phyloP scores from a whole-genome alignment of 2,329 filamentous ascomycete genomes.

The Domatiomyces catenatus region DNA sequence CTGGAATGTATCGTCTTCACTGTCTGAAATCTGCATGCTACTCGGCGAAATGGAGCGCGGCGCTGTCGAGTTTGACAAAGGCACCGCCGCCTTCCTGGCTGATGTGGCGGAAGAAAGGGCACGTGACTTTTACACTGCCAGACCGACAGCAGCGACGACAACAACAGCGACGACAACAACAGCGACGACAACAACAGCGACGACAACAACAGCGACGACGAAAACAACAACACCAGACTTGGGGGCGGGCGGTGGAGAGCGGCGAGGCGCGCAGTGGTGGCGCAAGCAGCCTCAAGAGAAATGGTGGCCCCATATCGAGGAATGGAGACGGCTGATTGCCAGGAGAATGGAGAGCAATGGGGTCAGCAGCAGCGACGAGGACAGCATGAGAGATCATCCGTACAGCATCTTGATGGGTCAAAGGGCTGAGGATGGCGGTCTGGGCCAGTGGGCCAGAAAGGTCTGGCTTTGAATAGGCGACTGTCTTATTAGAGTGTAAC shows the following conservation, averaged over 20 bases:
- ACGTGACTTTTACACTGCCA: slow-evolving; percentile 1
- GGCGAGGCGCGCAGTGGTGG: slow-evolving; percentile 9
- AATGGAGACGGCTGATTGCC: slow-evolving; percentile 7
- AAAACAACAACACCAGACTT: not conserved
- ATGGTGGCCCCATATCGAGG: slow-evolving; percentile 9
- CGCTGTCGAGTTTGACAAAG: slow-evolving; percentile 24
- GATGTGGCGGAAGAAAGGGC: slow-evolving; percentile 9
- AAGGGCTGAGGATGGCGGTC: not conserved
- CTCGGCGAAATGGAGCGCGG: slow-evolving; percentile 31
- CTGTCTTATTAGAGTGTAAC: too few relatives aligned
- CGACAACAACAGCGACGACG: not conserved
- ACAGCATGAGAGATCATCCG: not conserved
- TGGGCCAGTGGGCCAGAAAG: not conserved
- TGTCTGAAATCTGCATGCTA: slow-evolving; percentile 26
- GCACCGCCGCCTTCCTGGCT: slow-evolving; percentile 18
- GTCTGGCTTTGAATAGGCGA: not conserved
- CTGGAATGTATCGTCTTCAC: slow-evolving; percentile 28
- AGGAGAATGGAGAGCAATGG: slow-evolving; percentile 1
- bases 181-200: not conserved
- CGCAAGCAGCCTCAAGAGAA: slow-evolving; percentile 9
- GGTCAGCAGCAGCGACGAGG: not conserved
- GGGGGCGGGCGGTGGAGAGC: not conserved
- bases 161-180: not conserved
- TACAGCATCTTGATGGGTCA: not conserved
- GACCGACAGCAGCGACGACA: not conserved